phyloP scores from a whole-genome alignment of 768 basidiomycete genomes.

The Podaxis pistillaris region DNA sequence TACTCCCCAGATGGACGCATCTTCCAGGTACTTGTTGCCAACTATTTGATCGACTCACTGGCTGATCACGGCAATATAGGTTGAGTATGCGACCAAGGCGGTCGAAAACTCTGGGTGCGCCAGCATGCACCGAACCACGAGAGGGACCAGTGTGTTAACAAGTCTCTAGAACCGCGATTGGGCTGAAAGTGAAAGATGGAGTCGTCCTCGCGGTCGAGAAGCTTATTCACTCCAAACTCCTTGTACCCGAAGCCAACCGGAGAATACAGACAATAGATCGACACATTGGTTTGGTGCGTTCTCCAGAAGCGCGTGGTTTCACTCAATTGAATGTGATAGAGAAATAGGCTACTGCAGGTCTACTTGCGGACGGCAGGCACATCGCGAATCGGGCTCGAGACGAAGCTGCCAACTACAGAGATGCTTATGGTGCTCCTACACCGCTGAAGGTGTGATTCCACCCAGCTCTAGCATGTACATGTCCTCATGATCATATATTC shows the following conservation, averaged over 20 bases:
- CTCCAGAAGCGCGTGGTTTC: not conserved
- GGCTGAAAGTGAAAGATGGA: conserved; percentile 91
- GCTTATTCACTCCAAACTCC: conserved; percentile 91
- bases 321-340: conserved; percentile 10
- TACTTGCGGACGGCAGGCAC: conserved; percentile 91
- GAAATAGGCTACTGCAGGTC: conserved; percentile 83
- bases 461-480: not conserved
- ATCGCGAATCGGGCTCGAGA: conserved; percentile 81
- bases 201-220: conserved; percentile 98
- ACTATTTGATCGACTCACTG: not conserved
- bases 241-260: conserved; percentile 90
- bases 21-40: conserved; percentile 69
- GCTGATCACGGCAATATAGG: conserved; percentile 42
- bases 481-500: not conserved
- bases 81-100: conserved; percentile 98
- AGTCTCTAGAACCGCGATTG: conserved; percentile 82
- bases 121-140: conserved; percentile 3
- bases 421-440: conserved; percentile 69
- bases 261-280: conserved; percentile 92
- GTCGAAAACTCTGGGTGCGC: conserved; percentile 96
- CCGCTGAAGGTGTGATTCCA: conserved; percentile 69
- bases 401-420: conserved; percentile 74
- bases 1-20: conserved; percentile 98
- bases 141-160: conserved; percentile 1
- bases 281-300: conserved; percentile 85